Conservation (phyloP, 169 alveolate species). For the Eimeria necatrix region DNA sequence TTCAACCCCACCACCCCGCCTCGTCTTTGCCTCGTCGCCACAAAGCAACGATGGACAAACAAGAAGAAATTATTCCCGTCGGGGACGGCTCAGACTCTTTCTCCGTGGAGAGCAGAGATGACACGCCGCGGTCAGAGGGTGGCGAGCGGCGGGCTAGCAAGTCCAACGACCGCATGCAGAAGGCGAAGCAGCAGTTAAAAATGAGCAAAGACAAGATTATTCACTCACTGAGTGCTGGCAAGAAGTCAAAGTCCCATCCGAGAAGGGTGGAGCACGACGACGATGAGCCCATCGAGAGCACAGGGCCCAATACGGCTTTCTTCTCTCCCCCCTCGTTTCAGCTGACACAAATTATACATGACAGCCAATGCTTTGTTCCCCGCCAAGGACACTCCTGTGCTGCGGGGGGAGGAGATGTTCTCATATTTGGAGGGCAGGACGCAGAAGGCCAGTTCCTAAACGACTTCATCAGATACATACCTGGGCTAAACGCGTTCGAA, state of each 20-base stretch:
- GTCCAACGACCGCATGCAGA: slow-evolving; percentile 44
- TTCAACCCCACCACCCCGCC: too few species aligned
- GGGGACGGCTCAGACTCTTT: slow-evolving; percentile 32
- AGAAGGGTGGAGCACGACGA: slow-evolving; percentile 44
- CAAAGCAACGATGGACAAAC: background rate
- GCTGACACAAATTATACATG: slow-evolving; percentile 74
- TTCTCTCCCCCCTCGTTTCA: slow-evolving; percentile 79
- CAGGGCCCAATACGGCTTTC: slow-evolving; percentile 76
- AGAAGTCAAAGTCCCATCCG: slow-evolving; percentile 36
- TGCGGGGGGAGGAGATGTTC: slow-evolving; percentile 70
- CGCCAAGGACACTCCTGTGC: slow-evolving; percentile 71
- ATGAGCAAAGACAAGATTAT: background rate
- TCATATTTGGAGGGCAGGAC: slow-evolving; percentile 73
- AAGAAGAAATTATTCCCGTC: background rate
- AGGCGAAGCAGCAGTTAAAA: slow-evolving; percentile 57
- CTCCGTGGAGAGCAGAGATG: slow-evolving; percentile 45
- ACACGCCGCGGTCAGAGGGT: slow-evolving; percentile 28
- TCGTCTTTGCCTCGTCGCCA: too few species aligned
- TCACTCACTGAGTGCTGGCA: slow-evolving; percentile 33
- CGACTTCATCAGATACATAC: slow-evolving; percentile 68
- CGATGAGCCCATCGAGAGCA: background rate
- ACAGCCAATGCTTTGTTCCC: slow-evolving; percentile 71
- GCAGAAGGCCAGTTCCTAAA: slow-evolving; percentile 34
- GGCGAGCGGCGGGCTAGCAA: background rate
- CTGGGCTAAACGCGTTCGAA: slow-evolving; percentile 73